These are phyloP conservation scores for Ganoderma lingzhi DNA, from an alignment of 1,284 basidiomycete genomes.

Conservation along the genomic window DNA sequence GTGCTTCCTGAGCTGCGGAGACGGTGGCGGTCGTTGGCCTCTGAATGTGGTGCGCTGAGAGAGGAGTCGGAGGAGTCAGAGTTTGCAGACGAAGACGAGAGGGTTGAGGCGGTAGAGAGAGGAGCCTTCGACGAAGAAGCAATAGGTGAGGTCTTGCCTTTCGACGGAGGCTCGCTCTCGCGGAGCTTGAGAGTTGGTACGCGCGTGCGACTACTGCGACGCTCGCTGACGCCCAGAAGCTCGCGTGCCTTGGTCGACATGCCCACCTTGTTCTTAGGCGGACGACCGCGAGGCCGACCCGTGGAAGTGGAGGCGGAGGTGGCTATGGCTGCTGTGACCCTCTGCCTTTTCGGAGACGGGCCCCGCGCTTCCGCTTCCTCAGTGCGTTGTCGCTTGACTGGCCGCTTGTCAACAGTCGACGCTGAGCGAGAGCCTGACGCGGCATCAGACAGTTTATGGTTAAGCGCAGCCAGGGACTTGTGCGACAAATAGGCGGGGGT, in stretches of 20 bases:
- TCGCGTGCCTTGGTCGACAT: conserved; percentile 49
- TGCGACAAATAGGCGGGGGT: conserved; percentile 58
- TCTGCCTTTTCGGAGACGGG: conserved; percentile 50
- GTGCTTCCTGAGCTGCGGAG: conserved; percentile 16
- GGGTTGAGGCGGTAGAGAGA: conserved; percentile 33
- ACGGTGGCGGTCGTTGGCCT: conserved; percentile 14
- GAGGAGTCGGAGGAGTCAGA: conserved; percentile 23
- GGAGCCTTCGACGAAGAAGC: conserved; percentile 27
- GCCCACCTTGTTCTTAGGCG: conserved; percentile 43
- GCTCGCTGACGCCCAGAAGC: conserved; percentile 40
- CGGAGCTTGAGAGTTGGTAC: conserved; percentile 46
- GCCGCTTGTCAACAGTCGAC: conserved; percentile 35
- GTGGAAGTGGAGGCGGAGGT: conserved; percentile 21
- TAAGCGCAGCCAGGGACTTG: conserved; percentile 56
- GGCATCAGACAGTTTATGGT: conserved; percentile 60
- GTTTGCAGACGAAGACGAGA: conserved; percentile 24
- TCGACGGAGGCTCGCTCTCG: conserved; percentile 41
- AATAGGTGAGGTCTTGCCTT: conserved; percentile 28
- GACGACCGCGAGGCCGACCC: conserved; percentile 31
- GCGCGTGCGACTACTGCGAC: conserved; percentile 44
- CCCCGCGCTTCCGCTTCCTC: conserved; percentile 43
- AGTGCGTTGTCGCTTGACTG: conserved; percentile 42
- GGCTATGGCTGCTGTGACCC: conserved; percentile 20
- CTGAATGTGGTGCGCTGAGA: conserved; percentile 15
- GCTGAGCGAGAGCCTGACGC: conserved; percentile 38